These are phyloP conservation scores for Candida krabiensis DNA, from an alignment of 805 yeast genomes.

Conservation along the genomic window DNA sequence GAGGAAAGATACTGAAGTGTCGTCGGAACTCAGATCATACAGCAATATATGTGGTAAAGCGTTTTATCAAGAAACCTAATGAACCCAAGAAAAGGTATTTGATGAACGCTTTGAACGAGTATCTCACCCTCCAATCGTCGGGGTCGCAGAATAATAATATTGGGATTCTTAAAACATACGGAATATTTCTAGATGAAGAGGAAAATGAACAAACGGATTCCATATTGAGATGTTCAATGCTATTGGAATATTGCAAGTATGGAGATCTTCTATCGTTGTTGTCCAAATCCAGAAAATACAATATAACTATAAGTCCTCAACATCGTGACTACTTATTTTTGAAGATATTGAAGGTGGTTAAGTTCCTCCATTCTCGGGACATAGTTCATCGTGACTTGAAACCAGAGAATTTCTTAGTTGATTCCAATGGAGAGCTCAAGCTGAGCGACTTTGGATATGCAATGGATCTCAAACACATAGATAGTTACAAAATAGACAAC, in stretches of 20 bases:
- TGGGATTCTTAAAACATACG: conserved; percentile 14
- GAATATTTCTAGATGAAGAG: conserved; percentile 11
- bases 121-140: conserved; percentile 20
- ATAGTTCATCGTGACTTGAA: conserved; percentile 54
- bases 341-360: conserved; percentile 53
- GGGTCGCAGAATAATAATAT: conserved; percentile 3
- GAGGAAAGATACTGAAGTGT: conserved; percentile 29
- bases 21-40: conserved; percentile 7
- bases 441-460: conserved; percentile 55
- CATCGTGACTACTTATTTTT: conserved; percentile 47
- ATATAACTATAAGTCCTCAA: conserved; percentile 32
- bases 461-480: conserved; percentile 31
- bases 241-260: conserved; percentile 42
- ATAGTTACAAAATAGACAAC: conserved; percentile 18
- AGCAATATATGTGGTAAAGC: conserved; percentile 15
- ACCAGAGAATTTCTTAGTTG: conserved; percentile 54
- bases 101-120: conserved; percentile 30
- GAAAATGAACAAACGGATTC: background rate
- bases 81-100: conserved; percentile 9
- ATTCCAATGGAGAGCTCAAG: conserved; percentile 42
- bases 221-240: conserved; percentile 30
- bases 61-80: conserved; percentile 7
- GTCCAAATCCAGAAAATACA: conserved; percentile 38
- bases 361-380: conserved; percentile 40
- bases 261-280: conserved; percentile 50